A percentile compares a stretch with the other conserved stretches of the same genome.
Evolutionary conservation across 768 basidiomycete species (phyloP).

Genomic region (Pulveroboletus frians): DNA sequence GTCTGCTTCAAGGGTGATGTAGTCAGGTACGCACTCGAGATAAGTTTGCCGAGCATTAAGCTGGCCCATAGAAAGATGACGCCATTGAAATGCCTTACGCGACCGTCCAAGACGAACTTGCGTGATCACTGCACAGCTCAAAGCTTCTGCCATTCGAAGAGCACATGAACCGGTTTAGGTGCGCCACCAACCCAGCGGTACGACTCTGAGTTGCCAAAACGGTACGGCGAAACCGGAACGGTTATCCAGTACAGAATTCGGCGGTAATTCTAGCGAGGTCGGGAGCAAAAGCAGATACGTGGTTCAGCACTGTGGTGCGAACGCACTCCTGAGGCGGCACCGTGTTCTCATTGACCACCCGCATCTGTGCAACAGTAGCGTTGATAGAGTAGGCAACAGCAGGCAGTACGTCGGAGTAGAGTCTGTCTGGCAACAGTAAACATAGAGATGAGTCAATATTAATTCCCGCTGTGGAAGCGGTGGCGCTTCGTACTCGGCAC

Average conservation of each 20-base stretch:
- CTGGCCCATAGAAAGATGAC: neutral
- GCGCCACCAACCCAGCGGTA: neutral
- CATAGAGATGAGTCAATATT: neutral
- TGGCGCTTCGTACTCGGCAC: no score
- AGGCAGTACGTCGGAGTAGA: neutral
- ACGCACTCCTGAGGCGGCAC: neutral
- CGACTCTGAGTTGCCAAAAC: neutral
- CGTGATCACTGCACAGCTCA: neutral
- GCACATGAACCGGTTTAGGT: neutral
- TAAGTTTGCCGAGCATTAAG: neutral
- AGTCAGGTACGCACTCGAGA: neutral
- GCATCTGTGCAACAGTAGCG: neutral
- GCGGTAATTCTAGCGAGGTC: neutral
- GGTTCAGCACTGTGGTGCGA: neutral
- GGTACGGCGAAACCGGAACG: neutral
- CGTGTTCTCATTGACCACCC: neutral
- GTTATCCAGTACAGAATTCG: neutral
- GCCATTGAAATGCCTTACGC: neutral
- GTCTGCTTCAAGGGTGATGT: neutral
- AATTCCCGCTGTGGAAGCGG: neutral
- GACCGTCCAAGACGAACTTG: neutral
- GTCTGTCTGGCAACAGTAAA: neutral
- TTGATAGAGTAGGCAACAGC: neutral
- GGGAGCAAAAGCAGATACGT: neutral
- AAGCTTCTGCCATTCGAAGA: neutral